A percentile compares a stretch with the other conserved stretches of the same genome.
Conservation (phyloP, 768 basidiomycete species). For the Pseudohyphozyma bogoriensis region DNA sequence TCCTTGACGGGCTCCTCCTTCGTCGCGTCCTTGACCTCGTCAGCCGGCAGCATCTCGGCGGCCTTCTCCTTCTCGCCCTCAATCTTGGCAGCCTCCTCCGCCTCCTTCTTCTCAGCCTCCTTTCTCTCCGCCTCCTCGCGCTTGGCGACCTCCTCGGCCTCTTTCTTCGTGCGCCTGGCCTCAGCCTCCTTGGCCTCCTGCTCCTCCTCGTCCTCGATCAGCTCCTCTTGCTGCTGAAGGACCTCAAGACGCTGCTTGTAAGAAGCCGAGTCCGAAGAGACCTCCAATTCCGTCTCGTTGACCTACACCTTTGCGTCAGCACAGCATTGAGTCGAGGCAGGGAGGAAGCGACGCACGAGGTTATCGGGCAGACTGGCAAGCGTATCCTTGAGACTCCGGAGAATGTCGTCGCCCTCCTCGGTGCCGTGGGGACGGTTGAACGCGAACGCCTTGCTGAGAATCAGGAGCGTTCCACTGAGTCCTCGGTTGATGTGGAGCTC, state of each 20-base stretch:
- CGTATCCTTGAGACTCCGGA: conserved; percentile 75
- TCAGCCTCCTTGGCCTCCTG: conserved; percentile 85
- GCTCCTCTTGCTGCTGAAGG: conserved; percentile 93
- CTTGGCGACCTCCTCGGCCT: conserved; percentile 56
- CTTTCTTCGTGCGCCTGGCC: conserved; percentile 73
- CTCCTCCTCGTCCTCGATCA: conserved; percentile 97
- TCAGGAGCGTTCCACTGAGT: conserved; percentile 84
- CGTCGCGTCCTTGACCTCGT: conserved; percentile 51
- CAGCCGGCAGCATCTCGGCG: conserved; percentile 73
- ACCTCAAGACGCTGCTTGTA: conserved; percentile 99
- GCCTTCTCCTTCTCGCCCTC: conserved; percentile 41
- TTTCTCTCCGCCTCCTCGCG: conserved; percentile 47
- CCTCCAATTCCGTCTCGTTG: conserved; percentile 93
- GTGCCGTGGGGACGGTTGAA: conserved; percentile 63
- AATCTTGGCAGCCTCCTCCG: conserved; percentile 47
- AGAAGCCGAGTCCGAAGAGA: conserved; percentile 81
- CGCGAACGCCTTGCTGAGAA: conserved; percentile 89
- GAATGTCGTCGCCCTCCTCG: conserved; percentile 72
- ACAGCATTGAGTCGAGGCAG: neutral
- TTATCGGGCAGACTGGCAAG: conserved; percentile 88
- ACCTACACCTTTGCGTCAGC: conserved; percentile 49
- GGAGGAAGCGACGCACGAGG: conserved; percentile 50
- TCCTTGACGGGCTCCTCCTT: conserved; percentile 40
- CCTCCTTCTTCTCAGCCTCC: conserved; percentile 14
- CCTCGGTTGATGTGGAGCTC: conserved; percentile 72